Percentiles rank a stretch among this genome's conserved stretches.
These are phyloP conservation scores for Polyporus arcularius DNA, from an alignment of 768 basidiomycete genomes.

Conservation along the genomic window DNA sequence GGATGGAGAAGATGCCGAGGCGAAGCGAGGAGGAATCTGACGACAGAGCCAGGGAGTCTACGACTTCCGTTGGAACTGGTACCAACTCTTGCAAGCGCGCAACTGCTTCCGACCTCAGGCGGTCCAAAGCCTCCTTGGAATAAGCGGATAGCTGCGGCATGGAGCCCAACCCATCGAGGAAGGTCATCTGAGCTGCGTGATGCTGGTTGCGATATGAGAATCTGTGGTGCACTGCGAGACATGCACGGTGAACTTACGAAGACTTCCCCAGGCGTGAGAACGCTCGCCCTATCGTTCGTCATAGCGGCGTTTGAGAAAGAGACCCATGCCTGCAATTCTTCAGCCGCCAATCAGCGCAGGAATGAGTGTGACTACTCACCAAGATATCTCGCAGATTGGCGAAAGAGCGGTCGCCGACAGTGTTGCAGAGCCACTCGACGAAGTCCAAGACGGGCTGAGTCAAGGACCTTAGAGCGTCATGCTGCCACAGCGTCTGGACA, in stretches of 20 bases:
- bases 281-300: conserved; percentile 20
- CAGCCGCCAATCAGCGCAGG: neutral
- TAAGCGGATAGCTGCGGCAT: conserved; percentile 72
- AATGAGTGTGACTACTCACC: conserved; percentile 44
- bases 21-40: conserved; percentile 36
- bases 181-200: conserved; percentile 91
- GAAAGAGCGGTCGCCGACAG: conserved; percentile 62
- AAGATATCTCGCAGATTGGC: conserved; percentile 86
- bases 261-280: conserved; percentile 48
- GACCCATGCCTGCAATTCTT: conserved; percentile 76
- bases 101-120: conserved; percentile 62
- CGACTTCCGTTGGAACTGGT: conserved; percentile 36
- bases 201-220: conserved; percentile 51
- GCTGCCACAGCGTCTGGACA: conserved; percentile 67
- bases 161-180: conserved; percentile 85
- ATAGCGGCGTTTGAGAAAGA: conserved; percentile 71
- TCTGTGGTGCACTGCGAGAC: neutral
- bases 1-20: conserved; percentile 76
- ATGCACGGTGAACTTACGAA: conserved; percentile 55
- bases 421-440: conserved; percentile 71
- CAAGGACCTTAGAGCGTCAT: conserved; percentile 51
- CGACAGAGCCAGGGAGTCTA: neutral
- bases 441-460: conserved; percentile 75
- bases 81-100: conserved; percentile 56
- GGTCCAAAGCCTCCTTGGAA: conserved; percentile 56